These are phyloP conservation scores for Keithomyces neogunnii DNA, from an alignment of 2,329 filamentous ascomycete genomes.

Conservation along the genomic window DNA sequence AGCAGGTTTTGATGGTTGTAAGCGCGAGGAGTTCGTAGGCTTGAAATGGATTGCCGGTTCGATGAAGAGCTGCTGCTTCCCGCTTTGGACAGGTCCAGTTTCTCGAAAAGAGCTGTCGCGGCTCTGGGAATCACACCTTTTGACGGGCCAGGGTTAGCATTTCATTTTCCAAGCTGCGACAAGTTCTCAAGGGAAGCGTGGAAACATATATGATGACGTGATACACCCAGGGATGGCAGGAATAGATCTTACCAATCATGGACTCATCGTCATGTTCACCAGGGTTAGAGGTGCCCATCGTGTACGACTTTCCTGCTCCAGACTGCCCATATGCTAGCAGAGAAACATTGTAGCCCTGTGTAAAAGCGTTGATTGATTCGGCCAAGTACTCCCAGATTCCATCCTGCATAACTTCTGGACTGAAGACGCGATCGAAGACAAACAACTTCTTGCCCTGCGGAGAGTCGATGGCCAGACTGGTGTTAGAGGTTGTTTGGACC, in stretches of 20 bases:
- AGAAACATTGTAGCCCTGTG: conserved; percentile 97
- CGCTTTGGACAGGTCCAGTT: conserved; percentile 58
- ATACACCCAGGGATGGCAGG: conserved; percentile 22
- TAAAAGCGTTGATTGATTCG: conserved; percentile 82
- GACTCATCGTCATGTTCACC: conserved; percentile 62
- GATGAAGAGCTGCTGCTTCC: conserved; percentile 41
- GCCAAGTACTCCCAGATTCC: conserved; percentile 90
- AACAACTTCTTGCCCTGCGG: conserved; percentile 91
- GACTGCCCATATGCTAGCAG: conserved; percentile 96
- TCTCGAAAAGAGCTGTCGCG: conserved; percentile 79
- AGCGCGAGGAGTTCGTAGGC: conserved; percentile 69
- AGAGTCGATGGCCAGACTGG: conserved; percentile 79
- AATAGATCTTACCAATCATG: conserved; percentile 57
- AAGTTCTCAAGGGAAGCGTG: not conserved
- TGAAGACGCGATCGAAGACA: conserved; percentile 92
- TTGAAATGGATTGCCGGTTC: conserved; percentile 37
- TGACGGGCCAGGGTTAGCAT: conserved; percentile 1
- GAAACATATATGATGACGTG: not conserved
- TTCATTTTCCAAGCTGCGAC: not conserved
- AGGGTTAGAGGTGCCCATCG: conserved; percentile 93
- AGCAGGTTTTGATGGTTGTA: conserved; percentile 46
- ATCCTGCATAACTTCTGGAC: conserved; percentile 73
- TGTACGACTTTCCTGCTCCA: conserved; percentile 95
- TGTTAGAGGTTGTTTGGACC: conserved; percentile 80
- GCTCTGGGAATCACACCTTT: conserved; percentile 92